Base-by-base conservation (phyloP, 2,329 filamentous ascomycete genomes). In the Fusarium graminum region DNA sequence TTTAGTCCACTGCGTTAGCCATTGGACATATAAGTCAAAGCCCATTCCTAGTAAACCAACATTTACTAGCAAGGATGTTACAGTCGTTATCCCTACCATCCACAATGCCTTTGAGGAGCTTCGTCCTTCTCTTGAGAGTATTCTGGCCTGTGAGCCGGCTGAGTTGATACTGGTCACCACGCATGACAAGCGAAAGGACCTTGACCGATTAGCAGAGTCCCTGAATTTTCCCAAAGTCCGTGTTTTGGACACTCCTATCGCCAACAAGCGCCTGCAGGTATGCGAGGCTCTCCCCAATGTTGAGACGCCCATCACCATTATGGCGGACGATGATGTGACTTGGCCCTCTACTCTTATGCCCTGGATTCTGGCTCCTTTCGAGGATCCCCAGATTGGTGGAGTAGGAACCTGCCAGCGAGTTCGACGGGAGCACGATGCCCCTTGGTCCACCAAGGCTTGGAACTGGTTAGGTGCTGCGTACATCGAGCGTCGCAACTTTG, bases 191-290 rank as follows among this genome's bases (percentile, higher is more conserved):
- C 83, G 90, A 64, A 84, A 87, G 62, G 89, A 86, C 52, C 85
- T 94, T 19, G 80, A 90, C 73, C 81, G 83, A 65, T 88, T 95
- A 77, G 88, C 87, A 19, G 84, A 86, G 63, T 87, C 88, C 25
- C 78, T 90, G 34, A 76, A 76, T 41, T 80, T 81, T 56, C 84
- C 87, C 58, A 88, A 87, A 66, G 88, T 97, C 68, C 86, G 88
- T 55, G 89, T 97, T 41, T 83, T 94, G 68, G 90, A 87, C 66
- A 92, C 93, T 29, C 84, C 86, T 62, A 94, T 97, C 75, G 93
- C 94, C 70, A 98, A 98, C 82, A 98, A 98, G 83, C 91, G 94
- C 54, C 88, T 94, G 19, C 94, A 98, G 78, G 93, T 98, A 75
- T 96, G 93, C 77, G 88, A 93, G 75, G 94, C 93, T 5, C 92